These are phyloP conservation scores for Anthoceros angustus DNA, from an alignment of 225 moss, liverwort and hornwort species.

Conservation along the genomic window DNA sequence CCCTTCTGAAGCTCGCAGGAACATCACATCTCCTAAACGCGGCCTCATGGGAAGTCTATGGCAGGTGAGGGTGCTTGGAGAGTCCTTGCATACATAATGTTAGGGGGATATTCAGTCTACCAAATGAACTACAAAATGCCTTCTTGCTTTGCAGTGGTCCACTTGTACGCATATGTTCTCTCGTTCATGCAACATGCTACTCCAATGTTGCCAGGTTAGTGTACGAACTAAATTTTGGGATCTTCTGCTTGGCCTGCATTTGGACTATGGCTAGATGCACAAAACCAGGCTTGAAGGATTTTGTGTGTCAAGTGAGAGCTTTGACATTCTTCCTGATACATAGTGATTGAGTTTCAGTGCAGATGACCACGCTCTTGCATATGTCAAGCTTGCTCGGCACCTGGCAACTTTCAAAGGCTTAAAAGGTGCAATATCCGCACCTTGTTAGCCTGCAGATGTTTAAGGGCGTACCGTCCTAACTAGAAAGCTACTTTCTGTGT, in stretches of 20 bases:
- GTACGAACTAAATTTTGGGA: background rate
- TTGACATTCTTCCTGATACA: too few species aligned
- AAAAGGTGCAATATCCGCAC: conserved; percentile 10
- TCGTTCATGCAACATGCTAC: conserved; percentile 63
- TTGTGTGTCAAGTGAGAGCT: too few species aligned
- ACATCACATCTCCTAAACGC: conserved; percentile 73
- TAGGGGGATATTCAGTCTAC: too few species aligned
- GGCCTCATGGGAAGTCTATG: conserved; percentile 82
- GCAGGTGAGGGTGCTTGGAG: conserved; percentile 11
- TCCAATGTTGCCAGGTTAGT: conserved; percentile 43
- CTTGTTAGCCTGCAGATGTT: background rate
- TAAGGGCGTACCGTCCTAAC: background rate
- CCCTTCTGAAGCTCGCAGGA: conserved; percentile 68
- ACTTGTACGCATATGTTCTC: conserved; percentile 47
- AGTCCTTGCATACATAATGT: too few species aligned
- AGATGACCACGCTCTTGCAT: conserved; percentile 61
- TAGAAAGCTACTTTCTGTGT: background rate
- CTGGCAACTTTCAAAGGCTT: conserved; percentile 52
- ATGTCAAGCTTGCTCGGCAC: conserved; percentile 71
- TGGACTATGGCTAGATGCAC: too few species aligned
- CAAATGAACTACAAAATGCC: background rate
- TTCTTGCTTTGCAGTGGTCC: conserved; percentile 26
- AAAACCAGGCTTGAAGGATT: too few species aligned
- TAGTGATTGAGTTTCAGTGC: conserved; percentile 17
- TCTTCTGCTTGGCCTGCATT: too few species aligned